Evolutionary conservation across 768 basidiomycete genomes (phyloP), one percentile per base, ranked within the genome.

Genomic region (Sarcodon aspratus): DNA sequence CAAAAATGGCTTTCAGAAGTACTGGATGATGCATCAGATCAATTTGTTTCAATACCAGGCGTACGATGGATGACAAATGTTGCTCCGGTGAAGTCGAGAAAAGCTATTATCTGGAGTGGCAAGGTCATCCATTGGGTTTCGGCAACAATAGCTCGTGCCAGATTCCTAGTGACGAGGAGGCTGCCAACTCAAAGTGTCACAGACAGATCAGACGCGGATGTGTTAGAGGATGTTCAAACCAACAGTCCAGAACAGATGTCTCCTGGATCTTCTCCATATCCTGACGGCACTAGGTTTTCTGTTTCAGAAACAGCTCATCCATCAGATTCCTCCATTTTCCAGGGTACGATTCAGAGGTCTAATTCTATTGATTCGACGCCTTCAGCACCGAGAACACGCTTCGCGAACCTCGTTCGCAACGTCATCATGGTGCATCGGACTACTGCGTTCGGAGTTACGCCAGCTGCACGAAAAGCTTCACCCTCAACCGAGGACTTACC

Each of bases 1-100:
- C 69, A 73, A 51, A 82, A 82, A 60, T 85, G 82, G 81, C 75
- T 85, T 9, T 71, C 73, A 44, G 83, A 85, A 54, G 75, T 78
- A 4, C 57, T 70, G 27, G 62, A 63, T 33, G 80, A 81, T 49
- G 55, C 66, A 34, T 67, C 62, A 36, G 66, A 67, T 15, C 60
- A 35, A 4, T 27, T 57, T 9, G 45, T 38, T 33, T 47, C 47
- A 10, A 44, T 57, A 34, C 44, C 48, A 6, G 49, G 52, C 4
- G 33, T 57, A 37, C 44, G 15, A 47, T 48, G 48, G 48, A 15
- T 45, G n/a, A 48, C n/a, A 18, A 18, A 6, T 13, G 18, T 18
- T 6, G 37, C 37, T 13, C 37, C 37, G 18, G 37, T 13, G 37
- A 38, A 38, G 37, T 38, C 37, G 18, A 38, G 18, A 18, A 38